Base-by-base conservation (phyloP, 495 filamentous ascomycete species). In the Penicillium canescens region DNA sequence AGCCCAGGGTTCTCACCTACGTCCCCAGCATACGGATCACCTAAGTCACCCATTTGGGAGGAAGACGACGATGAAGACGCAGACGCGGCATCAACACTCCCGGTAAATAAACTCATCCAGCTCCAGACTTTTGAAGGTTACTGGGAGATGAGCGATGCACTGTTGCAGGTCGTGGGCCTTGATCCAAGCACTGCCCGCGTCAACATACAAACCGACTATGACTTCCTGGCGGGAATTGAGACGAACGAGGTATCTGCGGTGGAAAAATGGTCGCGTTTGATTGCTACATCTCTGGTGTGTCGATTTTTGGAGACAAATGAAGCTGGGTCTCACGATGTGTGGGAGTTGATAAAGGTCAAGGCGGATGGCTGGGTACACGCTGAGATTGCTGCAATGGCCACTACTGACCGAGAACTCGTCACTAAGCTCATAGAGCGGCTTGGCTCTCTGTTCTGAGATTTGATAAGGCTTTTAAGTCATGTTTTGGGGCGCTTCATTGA, bases 141-240 rank as follows among this genome's bases (percentile, higher is more conserved):
- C 20, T 56, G 47, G 54, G 35, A 56, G 8, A 40, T 47, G 41
- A 44, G 33, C 24, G 54, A 46, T 10, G 40, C 28, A 2, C 10
- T 51, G n/a, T 18, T 46, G 18, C 34, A 41, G 16, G 36, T 14
- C 6, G 9, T 56, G 20, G 20, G 24, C 10, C 40, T 50, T n/a
- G 46, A 51, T 23, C 40, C 40, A 12, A 9, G 2, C 20, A 42
- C 20, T 4, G 4, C 9, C 40, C 21, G 10, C 8, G 13, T 3
- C 20, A 24, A 42, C 2, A 12, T 42, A 23, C 40, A 42, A 9
- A 42, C 8, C 18, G 6, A 42, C 6, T 42, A 42, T 9, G 20
- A 42, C 16, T 2, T 12, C 39, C 16, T 40, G 10, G 23, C 14
- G 3, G 12, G 26, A 31, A 31, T 1, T 31, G 37, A 40, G 2